phyloP scores from a whole-genome alignment of 768 basidiomycete species.

The Serendipita vermifera region DNA sequence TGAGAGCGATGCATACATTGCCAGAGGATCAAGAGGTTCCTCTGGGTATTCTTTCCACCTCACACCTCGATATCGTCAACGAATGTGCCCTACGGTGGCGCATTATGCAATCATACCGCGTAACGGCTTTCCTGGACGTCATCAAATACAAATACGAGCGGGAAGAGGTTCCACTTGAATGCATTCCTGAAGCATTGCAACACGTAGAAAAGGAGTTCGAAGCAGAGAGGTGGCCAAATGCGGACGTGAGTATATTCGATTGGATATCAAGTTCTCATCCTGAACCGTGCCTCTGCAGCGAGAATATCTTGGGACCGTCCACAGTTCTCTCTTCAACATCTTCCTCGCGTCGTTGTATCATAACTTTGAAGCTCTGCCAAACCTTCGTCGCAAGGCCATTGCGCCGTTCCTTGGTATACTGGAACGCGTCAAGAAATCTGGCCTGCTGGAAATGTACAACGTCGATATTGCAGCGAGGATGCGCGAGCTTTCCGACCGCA shows the following conservation, averaged over 20 bases:
- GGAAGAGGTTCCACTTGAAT: conserved; percentile 85
- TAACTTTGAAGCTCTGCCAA: conserved; percentile 61
- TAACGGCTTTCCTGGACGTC: conserved; percentile 68
- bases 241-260: conserved; percentile 51
- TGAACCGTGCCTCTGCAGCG: conserved; percentile 28
- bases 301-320: conserved; percentile 54
- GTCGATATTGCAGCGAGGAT: conserved; percentile 59
- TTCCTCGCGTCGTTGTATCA: conserved; percentile 80
- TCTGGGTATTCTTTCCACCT: conserved; percentile 68
- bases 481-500: conserved; percentile 50
- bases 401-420: conserved; percentile 51
- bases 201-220: conserved; percentile 62
- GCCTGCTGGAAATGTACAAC: conserved; percentile 57
- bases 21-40: conserved; percentile 92
- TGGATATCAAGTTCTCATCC: conserved; percentile 10
- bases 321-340: conserved; percentile 67
- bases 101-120: conserved; percentile 65
- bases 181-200: conserved; percentile 79
- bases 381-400: conserved; percentile 58
- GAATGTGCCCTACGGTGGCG: conserved; percentile 88
- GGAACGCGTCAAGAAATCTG: conserved; percentile 56
- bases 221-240: conserved; percentile 60
- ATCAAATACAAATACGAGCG: conserved; percentile 80
- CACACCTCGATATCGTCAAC: conserved; percentile 71
- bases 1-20: conserved; percentile 84